Percentiles rank a stretch among this genome's conserved stretches.
phyloP scores from a whole-genome alignment of 257 asterid species.

The Solanum microdontum region DNA sequence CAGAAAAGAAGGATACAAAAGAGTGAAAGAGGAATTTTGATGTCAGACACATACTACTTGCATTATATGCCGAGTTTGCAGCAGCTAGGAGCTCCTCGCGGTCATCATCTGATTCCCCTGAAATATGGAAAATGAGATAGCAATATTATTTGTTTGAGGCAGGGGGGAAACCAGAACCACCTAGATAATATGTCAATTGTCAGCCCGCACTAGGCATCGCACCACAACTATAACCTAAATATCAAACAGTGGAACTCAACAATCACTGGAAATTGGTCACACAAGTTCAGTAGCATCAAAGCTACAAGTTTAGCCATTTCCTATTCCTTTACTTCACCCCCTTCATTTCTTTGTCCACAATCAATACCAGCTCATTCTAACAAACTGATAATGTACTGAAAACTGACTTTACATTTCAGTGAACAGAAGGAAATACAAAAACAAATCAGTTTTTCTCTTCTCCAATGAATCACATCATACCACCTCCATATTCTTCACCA shows the following conservation, averaged over 20 bases:
- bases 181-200: background rate
- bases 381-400: background rate
- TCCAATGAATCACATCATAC: background rate
- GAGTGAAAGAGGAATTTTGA: background rate
- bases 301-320: background rate
- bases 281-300: background rate
- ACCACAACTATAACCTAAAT: background rate
- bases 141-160: background rate
- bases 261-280: background rate
- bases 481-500: background rate
- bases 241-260: background rate
- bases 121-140: background rate
- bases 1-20: background rate
- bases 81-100: constrained; percentile 74
- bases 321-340: background rate
- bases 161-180: background rate
- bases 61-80: constrained; percentile 58
- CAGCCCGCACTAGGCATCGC: background rate
- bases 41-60: constrained; percentile 37
- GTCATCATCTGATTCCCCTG: constrained; percentile 93
- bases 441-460: background rate
- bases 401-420: background rate
- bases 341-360: background rate
- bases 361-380: background rate
- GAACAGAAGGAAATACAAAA: background rate